Base-by-base conservation (phyloP, 2,329 filamentous ascomycete species). In the Pseudogymnoascus sp. region DNA sequence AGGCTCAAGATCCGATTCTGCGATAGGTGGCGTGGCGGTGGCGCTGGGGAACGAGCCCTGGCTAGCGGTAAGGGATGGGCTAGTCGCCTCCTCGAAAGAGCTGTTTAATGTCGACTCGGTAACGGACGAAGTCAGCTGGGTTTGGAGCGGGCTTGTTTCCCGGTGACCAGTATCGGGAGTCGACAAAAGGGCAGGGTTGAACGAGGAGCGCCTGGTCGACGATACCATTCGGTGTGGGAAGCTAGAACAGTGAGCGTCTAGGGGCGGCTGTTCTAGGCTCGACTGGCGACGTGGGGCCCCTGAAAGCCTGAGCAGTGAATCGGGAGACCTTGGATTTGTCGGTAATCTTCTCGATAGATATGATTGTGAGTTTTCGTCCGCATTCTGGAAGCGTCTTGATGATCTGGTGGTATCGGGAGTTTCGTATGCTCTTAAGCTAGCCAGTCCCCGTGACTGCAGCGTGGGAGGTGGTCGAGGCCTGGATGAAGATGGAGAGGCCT, bases 21-120 rank as follows among this genome's bases (percentile, higher is more conserved):
- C 88, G 67, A 91, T 85, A 6, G 89, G 89, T 31, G 90, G 89
- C 8, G 90, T 91, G 61, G 89, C 87, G 60, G 87, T 85, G 65
- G 81, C 86, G 71, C 79, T 82, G 68, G 69, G 64, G 69, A 89
- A 88, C 35, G 84, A 78, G 10, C 84, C 86, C 63, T 83, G 81
- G 19, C 64, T 65, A 3, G 44, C 24, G 33, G 33, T 62, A 8
- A 68, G 66, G 19, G 66, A 64, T 35, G 66, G 67, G 37, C 66
- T 70, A 38, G 50, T 59, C 16, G 53, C 62, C 33, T 70, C 68
- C n/a, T 70, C 68, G 40, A 72, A 72, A 5, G 71, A 69, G n/a
- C 68, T 67, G 31, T 66, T 70, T 40, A 71, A 69, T 67, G 84
- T 86, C 4, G 76, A 76, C 0, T 76, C 76, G 56, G 83, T 80